phyloP scores from a whole-genome alignment of 2,329 filamentous ascomycete species.

The Penicillium freii region DNA sequence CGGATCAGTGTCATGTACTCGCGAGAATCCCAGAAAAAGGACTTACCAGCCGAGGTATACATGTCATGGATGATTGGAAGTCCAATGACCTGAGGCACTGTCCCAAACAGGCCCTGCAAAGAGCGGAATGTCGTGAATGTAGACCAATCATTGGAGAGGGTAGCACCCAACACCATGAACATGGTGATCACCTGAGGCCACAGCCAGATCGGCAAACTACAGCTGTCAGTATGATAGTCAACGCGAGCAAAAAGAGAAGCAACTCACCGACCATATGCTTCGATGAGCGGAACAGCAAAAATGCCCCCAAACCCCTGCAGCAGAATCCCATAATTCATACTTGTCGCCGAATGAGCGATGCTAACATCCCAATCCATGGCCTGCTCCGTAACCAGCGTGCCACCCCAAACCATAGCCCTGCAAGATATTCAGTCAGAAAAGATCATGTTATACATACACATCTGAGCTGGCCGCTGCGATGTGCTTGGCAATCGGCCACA shows the following conservation, averaged over 20 bases:
- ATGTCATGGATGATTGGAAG: conserved; percentile 43
- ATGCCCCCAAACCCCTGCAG: conserved; percentile 41
- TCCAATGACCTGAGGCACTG: conserved; percentile 42
- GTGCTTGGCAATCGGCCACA: not conserved
- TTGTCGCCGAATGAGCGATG: conserved; percentile 36
- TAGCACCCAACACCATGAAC: conserved; percentile 41
- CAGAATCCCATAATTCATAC: conserved; percentile 42
- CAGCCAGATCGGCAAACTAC: conserved; percentile 43
- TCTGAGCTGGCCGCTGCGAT: not conserved
- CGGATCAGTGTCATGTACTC: not conserved
- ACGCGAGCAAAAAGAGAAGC: not conserved
- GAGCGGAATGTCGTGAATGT: conserved; percentile 43
- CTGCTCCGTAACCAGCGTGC: conserved; percentile 41
- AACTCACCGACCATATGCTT: conserved; percentile 42
- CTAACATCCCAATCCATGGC: conserved; percentile 37
- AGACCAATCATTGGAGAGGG: conserved; percentile 39
- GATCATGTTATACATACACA: not conserved
- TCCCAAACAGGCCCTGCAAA: conserved; percentile 40
- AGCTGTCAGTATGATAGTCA: not conserved
- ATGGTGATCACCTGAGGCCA: conserved; percentile 43
- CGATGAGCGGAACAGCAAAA: conserved; percentile 40
- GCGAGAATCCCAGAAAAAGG: not conserved
- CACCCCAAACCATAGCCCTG: conserved; percentile 43
- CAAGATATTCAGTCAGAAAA: not conserved
- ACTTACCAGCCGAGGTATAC: conserved; percentile 30